Base-by-base conservation (phyloP, 2,329 filamentous ascomycete species). In the Pestalotiopsis sp. region DNA sequence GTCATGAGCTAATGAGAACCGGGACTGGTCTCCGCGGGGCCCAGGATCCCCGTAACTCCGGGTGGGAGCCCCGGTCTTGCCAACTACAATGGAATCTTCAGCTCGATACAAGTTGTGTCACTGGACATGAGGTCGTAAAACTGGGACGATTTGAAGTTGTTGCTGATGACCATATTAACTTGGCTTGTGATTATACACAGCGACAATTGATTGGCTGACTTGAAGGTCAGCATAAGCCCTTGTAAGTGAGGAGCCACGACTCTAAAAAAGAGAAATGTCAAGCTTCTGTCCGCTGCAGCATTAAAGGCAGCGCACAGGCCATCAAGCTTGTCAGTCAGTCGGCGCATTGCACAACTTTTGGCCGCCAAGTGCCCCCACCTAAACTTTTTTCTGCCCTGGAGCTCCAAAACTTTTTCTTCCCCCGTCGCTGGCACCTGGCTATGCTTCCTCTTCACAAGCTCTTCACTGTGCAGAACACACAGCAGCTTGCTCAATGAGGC, bases 401-500 rank as follows among this genome's bases (percentile, higher is more conserved):
- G 59, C 59, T 62, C 27, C 31, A 27, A 52, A 45, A 45, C 40
- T 64, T 64, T 64, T 64, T 49, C 40, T 45, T 20, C 20, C 27
- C 20, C 27, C 20, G 4, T 20, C 20, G 38, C 38, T 31, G 36
- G 12, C 38, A n/a, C 14, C 38, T 45, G 36, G 4, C 7, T 36
- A 23, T n/a, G 23, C 6, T 27, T 49, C 41, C 36, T 45, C 61
- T 13, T 40, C 5, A 52, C 45, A 52, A 49, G 38, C 31, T 9
- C 31, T 13, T 40, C 61, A 49, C 40, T 23, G 36, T 40, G 61
- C 61, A 52, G 17, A 52, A 27, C n/a, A 45, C 40, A 38, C 61
- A 64, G 25, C 38, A 52, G 38, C 36, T 49, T 64, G 61, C 61
- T 64, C 61, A 64, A 64, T 64, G 61, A 64, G 40, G 61, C 61